phyloP scores from a whole-genome alignment of 139 green algal genomes.

The Diplosphaera chodatii region DNA sequence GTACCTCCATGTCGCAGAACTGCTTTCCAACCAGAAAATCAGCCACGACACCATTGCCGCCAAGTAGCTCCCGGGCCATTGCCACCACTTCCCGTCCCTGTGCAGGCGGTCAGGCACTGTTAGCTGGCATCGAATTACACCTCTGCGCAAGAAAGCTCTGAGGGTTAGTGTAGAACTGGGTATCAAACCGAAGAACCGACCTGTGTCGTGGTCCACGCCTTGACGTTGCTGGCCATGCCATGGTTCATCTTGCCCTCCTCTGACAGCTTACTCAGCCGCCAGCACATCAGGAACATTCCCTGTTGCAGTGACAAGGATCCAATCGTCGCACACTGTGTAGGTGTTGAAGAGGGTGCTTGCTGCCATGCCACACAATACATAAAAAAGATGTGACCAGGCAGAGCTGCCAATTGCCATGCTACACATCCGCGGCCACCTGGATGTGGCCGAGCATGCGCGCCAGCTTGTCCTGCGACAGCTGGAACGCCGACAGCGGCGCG shows the following conservation, averaged over 20 bases:
- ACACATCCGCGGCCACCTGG: too few relatives aligned
- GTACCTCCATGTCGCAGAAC: slow-evolving; percentile 67
- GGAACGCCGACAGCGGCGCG: slow-evolving; percentile 69
- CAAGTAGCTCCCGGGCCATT: slow-evolving; percentile 84
- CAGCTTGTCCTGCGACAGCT: slow-evolving; percentile 84
- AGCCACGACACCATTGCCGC: slow-evolving; percentile 85
- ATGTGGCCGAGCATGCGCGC: slow-evolving; percentile 80
- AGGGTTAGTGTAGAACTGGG: too few relatives aligned
- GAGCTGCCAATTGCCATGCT: too few relatives aligned
- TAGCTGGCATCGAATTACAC: too few relatives aligned
- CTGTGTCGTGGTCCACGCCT: slow-evolving; percentile 80
- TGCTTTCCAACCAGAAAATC: slow-evolving; percentile 89
- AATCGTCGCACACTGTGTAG: too few relatives aligned
- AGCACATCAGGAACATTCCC: slow-evolving; percentile 73
- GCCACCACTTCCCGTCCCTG: slow-evolving; percentile 57
- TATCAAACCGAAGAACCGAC: too few relatives aligned
- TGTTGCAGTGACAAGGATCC: too few relatives aligned
- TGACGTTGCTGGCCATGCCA: slow-evolving; percentile 76
- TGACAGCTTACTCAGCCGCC: slow-evolving; percentile 73
- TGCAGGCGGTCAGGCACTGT: too few relatives aligned
- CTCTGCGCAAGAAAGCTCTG: too few relatives aligned
- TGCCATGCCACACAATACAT: too few relatives aligned
- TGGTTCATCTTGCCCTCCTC: slow-evolving; percentile 80
- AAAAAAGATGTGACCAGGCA: too few relatives aligned
- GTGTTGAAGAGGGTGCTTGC: too few relatives aligned